Conservation (phyloP, 225 moss, liverwort and hornwort genomes). For the Antitrichia curtipendula region DNA sequence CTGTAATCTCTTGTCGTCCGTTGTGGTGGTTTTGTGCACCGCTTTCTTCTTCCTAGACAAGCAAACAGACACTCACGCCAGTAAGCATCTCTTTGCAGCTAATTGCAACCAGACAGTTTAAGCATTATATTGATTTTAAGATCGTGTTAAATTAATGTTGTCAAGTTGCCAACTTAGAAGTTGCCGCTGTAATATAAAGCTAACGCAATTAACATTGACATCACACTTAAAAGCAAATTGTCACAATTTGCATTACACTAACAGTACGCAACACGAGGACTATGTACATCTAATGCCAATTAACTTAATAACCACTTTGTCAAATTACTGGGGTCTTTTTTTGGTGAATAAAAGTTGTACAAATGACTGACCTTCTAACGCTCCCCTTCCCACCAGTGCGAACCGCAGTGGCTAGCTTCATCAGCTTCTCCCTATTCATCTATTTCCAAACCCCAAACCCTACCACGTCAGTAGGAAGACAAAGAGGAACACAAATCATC, state of each 20-base stretch:
- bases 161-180: not conserved
- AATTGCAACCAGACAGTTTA: not conserved
- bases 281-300: not conserved
- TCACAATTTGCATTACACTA: not conserved
- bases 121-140: not conserved
- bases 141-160: not conserved
- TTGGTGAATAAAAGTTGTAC: not conserved
- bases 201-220: not conserved
- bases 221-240: not conserved
- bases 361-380: slow-evolving; percentile 11
- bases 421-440: slow-evolving; percentile 32
- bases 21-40: not conserved
- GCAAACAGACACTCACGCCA: not conserved
- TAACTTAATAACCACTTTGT: not conserved
- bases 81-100: not conserved
- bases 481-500: not conserved
- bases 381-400: slow-evolving; percentile 32
- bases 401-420: slow-evolving; percentile 35
- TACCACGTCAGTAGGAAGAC: not conserved
- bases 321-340: not conserved
- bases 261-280: not conserved
- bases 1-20: not conserved
- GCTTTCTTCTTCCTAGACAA: not conserved
- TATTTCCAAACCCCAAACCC: not conserved
- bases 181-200: not conserved